These are phyloP conservation scores for Entomortierella beljakovae DNA, from an alignment of 192 early-diverging fungal species.

Conservation along the genomic window DNA sequence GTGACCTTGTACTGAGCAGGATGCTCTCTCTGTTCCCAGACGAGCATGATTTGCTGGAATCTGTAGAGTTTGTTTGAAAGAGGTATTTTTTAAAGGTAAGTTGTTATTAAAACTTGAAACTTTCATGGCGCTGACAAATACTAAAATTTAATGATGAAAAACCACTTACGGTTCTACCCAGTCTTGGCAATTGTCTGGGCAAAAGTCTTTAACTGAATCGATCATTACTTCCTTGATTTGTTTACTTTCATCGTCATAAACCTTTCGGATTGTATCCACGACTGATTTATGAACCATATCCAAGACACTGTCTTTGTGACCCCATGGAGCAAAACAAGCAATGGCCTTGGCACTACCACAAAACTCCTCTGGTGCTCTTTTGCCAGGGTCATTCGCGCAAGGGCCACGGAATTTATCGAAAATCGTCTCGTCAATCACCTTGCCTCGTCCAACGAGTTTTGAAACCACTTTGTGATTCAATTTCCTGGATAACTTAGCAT, in stretches of 20 bases:
- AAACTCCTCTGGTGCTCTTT: constrained; percentile 20
- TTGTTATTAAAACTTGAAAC: neutral
- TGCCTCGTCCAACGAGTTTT: constrained; percentile 5
- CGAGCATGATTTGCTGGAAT: constrained; percentile 45
- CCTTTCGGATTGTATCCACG: neutral
- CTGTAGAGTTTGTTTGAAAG: neutral
- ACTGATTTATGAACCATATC: constrained; percentile 28
- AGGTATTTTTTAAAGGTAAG: neutral
- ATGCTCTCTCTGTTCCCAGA: constrained; percentile 43
- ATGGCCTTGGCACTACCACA: constrained; percentile 45
- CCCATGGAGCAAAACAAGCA: constrained; percentile 47
- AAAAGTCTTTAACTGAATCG: constrained; percentile 18
- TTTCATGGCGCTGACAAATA: neutral
- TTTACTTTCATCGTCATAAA: neutral
- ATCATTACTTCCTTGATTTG: constrained; percentile 21
- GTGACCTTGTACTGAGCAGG: constrained; percentile 24
- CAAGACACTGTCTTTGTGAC: constrained; percentile 22
- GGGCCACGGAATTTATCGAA: constrained; percentile 34
- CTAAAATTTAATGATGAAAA: neutral
- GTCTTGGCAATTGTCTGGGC: constrained; percentile 41
- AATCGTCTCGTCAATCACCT: constrained; percentile 39
- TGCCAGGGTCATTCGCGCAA: constrained; percentile 8
- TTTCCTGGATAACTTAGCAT: neutral
- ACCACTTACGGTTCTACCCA: constrained; percentile 41
- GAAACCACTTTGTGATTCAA: neutral